These are phyloP conservation scores for Plectosphaerella plurivora DNA, from an alignment of 2,329 filamentous ascomycete species.

Conservation along the genomic window DNA sequence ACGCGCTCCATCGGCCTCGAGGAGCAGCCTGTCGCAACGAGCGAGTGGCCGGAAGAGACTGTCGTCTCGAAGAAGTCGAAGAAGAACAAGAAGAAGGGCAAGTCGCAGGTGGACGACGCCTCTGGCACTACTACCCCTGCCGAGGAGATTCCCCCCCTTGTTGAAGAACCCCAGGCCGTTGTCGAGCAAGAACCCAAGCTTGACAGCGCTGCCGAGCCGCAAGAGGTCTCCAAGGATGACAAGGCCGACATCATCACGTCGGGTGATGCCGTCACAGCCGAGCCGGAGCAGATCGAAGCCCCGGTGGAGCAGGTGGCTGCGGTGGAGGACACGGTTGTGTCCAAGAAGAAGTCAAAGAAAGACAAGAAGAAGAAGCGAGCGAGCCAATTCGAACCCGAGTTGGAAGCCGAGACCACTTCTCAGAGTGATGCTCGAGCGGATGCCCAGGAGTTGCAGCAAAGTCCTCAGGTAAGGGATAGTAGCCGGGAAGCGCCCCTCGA, in stretches of 20 bases:
- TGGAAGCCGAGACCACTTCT: background rate
- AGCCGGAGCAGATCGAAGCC: background rate
- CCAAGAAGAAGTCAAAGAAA: conserved; percentile 13
- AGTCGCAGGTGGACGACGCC: conserved; percentile 4
- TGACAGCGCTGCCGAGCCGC: background rate
- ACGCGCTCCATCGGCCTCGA: background rate
- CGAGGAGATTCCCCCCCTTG: background rate
- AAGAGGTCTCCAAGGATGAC: background rate
- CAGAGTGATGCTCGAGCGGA: conserved; percentile 1
- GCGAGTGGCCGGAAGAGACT: conserved; percentile 1
- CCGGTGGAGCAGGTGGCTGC: background rate
- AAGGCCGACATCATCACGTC: background rate
- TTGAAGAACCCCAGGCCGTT: background rate
- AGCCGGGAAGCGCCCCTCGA: conserved; percentile 3
- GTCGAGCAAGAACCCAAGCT: background rate
- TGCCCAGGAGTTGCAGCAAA: conserved; percentile 4
- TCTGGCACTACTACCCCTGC: conserved; percentile 3
- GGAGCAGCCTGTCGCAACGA: background rate
- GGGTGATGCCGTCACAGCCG: background rate
- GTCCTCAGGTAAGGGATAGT: conserved; percentile 4
- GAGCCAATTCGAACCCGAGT: conserved; percentile 3
- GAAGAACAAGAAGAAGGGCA: conserved; percentile 18
- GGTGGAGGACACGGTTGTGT: background rate
- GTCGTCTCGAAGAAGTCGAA: conserved; percentile 10
- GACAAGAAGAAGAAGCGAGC: conserved; percentile 12